Evolutionary conservation across 345 rosid species (phyloP).

Genomic region (Salix brachista): DNA sequence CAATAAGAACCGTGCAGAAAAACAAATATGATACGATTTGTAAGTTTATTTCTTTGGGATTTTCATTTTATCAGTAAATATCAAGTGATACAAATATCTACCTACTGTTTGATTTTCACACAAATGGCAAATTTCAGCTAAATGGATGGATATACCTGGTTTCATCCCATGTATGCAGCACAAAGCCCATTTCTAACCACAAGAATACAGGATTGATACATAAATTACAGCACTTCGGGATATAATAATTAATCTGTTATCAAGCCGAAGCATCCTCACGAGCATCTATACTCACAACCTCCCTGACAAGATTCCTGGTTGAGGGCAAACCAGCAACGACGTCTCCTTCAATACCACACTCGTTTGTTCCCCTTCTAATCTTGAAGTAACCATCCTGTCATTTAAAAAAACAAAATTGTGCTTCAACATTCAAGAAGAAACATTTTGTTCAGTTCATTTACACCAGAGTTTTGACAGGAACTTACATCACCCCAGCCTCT

Average conservation of each 20-base stretch:
- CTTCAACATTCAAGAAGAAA: not conserved
- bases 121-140: not conserved
- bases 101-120: not conserved
- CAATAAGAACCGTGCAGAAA: not conserved
- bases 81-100: not conserved
- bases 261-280: conserved; percentile 40
- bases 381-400: conserved; percentile 87
- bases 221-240: not conserved
- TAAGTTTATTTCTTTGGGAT: too few species aligned
- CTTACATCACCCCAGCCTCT: conserved; percentile 91
- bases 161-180: too few species aligned
- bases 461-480: conserved; percentile 5
- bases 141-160: not conserved
- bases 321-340: conserved; percentile 84
- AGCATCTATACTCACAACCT: conserved; percentile 31
- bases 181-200: not conserved
- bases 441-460: not conserved
- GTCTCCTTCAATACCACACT: conserved; percentile 82
- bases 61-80: not conserved
- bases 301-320: conserved; percentile 62
- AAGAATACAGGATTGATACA: not conserved
- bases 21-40: not conserved
- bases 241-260: not conserved
- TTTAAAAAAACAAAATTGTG: not conserved
- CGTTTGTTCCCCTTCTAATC: conserved; percentile 84